Conservation (phyloP, 2,329 filamentous ascomycete species). For the Fusarium musae region DNA sequence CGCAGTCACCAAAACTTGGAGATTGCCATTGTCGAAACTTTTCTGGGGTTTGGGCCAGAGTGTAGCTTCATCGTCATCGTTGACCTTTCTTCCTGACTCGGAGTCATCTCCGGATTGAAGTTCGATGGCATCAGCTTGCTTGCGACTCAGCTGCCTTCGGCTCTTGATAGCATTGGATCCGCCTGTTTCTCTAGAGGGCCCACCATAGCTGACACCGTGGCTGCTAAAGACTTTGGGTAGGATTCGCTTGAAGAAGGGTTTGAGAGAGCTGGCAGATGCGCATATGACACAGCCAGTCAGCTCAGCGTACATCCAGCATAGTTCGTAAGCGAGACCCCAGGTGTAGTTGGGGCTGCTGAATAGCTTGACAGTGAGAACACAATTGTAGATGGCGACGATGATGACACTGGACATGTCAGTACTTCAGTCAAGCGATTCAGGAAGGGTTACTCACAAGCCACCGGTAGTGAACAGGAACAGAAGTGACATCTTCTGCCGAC, state of each 20-base stretch:
- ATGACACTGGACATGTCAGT: slow-evolving; percentile 19
- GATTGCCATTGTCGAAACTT: slow-evolving; percentile 1
- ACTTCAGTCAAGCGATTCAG: accelerated
- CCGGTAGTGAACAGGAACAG: slow-evolving; percentile 38
- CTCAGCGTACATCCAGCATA: slow-evolving; percentile 43
- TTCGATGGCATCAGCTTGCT: slow-evolving; percentile 35
- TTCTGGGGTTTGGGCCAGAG: slow-evolving; percentile 25
- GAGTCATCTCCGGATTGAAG: slow-evolving; percentile 38
- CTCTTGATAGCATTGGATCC: slow-evolving; percentile 20
- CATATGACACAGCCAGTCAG: slow-evolving; percentile 40
- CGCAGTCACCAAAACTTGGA: slow-evolving; percentile 21
- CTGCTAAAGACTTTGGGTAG: slow-evolving; percentile 29
- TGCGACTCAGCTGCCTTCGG: slow-evolving; percentile 32
- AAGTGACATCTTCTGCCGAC: slow-evolving; percentile 32
- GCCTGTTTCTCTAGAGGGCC: slow-evolving; percentile 2
- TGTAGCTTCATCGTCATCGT: slow-evolving; percentile 33
- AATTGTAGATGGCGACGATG: slow-evolving; percentile 40
- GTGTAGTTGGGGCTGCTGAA: slow-evolving; percentile 37
- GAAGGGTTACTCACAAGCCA: slow-evolving; percentile 21
- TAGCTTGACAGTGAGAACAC: slow-evolving; percentile 33
- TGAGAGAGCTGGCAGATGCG: slow-evolving; percentile 37
- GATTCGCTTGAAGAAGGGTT: slow-evolving; percentile 35
- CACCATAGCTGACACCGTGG: slow-evolving; percentile 3
- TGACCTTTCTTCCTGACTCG: slow-evolving; percentile 23
- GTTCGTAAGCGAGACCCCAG: slow-evolving; percentile 38